phyloP scores from a whole-genome alignment of 2,329 filamentous ascomycete genomes.

The Epichloe glyceriae region DNA sequence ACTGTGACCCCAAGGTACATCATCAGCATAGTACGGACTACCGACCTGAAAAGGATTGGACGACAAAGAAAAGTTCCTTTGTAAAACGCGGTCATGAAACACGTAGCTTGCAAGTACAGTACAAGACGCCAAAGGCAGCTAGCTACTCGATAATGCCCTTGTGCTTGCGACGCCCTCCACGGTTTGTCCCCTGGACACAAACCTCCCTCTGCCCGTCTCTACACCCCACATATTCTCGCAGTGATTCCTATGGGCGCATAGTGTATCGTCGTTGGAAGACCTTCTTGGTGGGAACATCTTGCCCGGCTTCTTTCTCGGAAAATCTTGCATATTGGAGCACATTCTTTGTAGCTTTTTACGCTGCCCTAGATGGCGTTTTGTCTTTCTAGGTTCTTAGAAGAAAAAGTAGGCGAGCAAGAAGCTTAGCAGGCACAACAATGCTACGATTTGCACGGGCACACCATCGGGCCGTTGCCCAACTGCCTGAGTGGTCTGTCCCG shows the following conservation, averaged over 20 bases:
- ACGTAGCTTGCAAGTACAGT: conserved; percentile 2
- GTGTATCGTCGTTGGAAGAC: not conserved
- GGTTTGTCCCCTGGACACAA: not conserved
- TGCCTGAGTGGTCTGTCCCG: conserved; percentile 38
- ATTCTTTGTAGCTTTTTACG: too few species aligned
- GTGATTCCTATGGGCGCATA: not conserved
- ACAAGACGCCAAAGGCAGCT: not conserved
- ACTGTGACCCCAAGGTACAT: too few species aligned
- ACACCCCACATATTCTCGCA: not conserved
- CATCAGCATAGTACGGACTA: too few species aligned
- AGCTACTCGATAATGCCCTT: not conserved
- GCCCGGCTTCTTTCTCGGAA: too few species aligned
- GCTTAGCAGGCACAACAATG: conserved; percentile 71
- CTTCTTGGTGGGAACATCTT: too few species aligned
- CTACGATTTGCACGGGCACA: conserved; percentile 76
- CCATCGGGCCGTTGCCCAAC: conserved; percentile 51
- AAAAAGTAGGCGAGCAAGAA: conserved; percentile 94
- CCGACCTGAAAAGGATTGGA: too few species aligned
- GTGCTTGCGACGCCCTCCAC: not conserved
- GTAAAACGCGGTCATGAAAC: not conserved
- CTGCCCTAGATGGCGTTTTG: too few species aligned
- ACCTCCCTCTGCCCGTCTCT: not conserved
- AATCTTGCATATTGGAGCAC: too few species aligned
- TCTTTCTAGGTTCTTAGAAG: conserved; percentile 45
- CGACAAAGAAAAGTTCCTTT: not conserved